Evolutionary conservation across 192 early-diverging fungal genomes (phyloP), one percentile per base, ranked within the genome.

Genomic region (Mortierella antarctica): DNA sequence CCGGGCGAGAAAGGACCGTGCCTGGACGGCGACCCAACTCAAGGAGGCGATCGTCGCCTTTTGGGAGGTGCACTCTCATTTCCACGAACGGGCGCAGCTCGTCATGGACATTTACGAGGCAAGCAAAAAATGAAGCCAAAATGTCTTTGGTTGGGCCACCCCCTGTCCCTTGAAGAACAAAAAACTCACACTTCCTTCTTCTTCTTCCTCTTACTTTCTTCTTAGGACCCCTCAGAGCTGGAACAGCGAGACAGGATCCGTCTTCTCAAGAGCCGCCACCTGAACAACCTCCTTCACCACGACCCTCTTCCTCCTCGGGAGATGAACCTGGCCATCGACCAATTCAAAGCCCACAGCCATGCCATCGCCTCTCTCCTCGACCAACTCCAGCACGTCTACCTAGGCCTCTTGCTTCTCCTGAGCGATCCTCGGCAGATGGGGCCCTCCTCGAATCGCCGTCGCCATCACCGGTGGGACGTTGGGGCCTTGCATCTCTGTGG

Each of bases 181-280:
- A 46, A 46, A 31, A 41, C 39, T 40, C 21, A 0, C 14, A n/a
- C 31, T 14, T 13, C 21, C 55, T 63, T 72, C 31, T 9, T 51
- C 12, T 49, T 31, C 20, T 2, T 44, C 6, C 6, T 18, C 9
- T 44, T 12, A 53, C 45, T 57, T 57, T 4, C 45, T n/a, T 52
- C n/a, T 21, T 62, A 78, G 75, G 75, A 78, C 42, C 75, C 67
- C 10, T 39, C 14, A 39, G 62, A 70, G 41, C 39, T 78, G 48
- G 75, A 78, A 51, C 49, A 59, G 4, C 68, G 59, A 15, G 61
- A 61, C 7, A 57, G 56, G 9, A 53, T 71, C 20, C 61, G 63
- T 49, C 70, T 65, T 6, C 75, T 78, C 9, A 65, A 62, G 50
- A 78, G 75, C 61, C 75, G 75, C 8, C 68, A 78, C 15, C 57